phyloP scores from a whole-genome alignment of 495 filamentous ascomycete species.

The Gamarada debralockiae region DNA sequence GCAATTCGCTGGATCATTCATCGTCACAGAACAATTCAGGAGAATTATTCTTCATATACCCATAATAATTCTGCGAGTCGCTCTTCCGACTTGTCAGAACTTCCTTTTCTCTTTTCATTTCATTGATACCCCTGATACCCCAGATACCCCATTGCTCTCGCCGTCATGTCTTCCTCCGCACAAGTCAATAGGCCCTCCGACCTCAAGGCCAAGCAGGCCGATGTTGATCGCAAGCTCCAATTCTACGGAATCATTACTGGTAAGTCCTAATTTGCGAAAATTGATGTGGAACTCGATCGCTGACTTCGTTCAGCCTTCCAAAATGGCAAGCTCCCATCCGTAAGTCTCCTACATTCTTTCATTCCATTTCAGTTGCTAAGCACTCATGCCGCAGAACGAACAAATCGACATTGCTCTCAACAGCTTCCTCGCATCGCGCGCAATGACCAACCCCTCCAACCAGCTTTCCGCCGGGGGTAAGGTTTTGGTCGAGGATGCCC shows the following conservation, averaged over 20 bases:
- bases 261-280: constrained; percentile 31
- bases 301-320: constrained; percentile 61
- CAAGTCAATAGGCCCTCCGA: constrained; percentile 62
- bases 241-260: constrained; percentile 86
- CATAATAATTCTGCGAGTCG: not conserved
- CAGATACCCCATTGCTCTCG: constrained; percentile 16
- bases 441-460: constrained; percentile 65
- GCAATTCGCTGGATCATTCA: too few relatives aligned
- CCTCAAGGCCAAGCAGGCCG: constrained; percentile 46
- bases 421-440: constrained; percentile 65
- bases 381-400: constrained; percentile 52
- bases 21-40: not conserved
- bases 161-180: constrained; percentile 19
- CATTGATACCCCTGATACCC: constrained; percentile 25
- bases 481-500: constrained; percentile 69
- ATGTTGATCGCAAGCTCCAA: constrained; percentile 93
- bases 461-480: constrained; percentile 82
- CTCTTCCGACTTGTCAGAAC: not conserved
- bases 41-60: too few relatives aligned
- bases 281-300: constrained; percentile 23
- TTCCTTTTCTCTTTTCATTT: constrained; percentile 4
- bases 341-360: constrained; percentile 38
- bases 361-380: not conserved
- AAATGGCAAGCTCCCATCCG: constrained; percentile 86
- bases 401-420: constrained; percentile 95